phyloP scores from a whole-genome alignment of 345 rosid genomes.

The Luvunga scandens region DNA sequence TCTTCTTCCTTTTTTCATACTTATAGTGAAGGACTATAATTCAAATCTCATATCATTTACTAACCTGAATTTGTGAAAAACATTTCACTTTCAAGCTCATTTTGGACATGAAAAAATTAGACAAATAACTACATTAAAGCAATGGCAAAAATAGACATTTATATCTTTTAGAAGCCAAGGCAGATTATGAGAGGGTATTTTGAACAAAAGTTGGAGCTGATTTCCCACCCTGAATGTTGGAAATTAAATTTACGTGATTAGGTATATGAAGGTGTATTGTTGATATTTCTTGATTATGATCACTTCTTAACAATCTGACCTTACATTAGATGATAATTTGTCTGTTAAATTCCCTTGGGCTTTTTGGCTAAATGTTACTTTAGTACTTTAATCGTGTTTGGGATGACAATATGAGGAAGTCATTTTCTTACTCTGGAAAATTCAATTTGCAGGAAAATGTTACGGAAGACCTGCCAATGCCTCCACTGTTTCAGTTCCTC shows the following conservation, averaged over 20 bases:
- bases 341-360: not conserved
- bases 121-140: not conserved
- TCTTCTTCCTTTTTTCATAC: not conserved
- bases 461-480: conserved; percentile 76
- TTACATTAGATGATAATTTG: not conserved
- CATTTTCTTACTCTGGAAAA: conserved; percentile 1
- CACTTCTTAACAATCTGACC: not conserved
- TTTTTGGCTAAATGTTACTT: not conserved
- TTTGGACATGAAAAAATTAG: not conserved
- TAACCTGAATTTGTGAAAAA: not conserved
- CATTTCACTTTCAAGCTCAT: not conserved
- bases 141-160: not conserved
- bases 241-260: not conserved
- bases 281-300: conserved; percentile 2
- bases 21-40: not conserved
- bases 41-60: not conserved
- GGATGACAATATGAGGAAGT: not conserved
- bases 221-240: not conserved
- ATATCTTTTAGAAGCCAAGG: not conserved
- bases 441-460: conserved; percentile 61
- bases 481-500: conserved; percentile 93
- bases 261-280: not conserved
- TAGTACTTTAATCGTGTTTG: conserved; percentile 4
- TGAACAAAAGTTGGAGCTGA: not conserved
- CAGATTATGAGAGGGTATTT: not conserved